Conservation (phyloP, 2,329 filamentous ascomycete genomes). For the Claviceps capensis region DNA sequence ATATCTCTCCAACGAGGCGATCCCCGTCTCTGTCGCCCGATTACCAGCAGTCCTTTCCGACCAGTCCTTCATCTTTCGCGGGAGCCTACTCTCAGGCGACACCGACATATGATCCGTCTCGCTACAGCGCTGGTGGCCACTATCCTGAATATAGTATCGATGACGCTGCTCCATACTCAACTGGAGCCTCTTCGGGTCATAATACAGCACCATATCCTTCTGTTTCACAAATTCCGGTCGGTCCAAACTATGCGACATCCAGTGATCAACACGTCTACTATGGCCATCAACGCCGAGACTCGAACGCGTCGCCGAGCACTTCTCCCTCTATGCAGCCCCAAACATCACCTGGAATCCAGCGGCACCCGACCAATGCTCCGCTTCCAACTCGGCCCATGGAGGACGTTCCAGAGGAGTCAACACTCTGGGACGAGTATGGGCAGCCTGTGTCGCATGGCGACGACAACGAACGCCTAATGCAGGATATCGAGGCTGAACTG, state of each 20-base stretch:
- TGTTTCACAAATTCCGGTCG: slow-evolving; percentile 38
- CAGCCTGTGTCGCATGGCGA: slow-evolving; percentile 16
- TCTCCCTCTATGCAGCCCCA: slow-evolving; percentile 30
- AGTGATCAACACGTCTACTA: slow-evolving; percentile 33
- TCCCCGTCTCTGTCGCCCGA: slow-evolving; percentile 19
- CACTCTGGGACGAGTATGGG: slow-evolving; percentile 27
- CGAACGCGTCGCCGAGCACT: slow-evolving; percentile 32
- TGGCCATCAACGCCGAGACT: slow-evolving; percentile 33
- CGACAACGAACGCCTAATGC: slow-evolving; percentile 31
- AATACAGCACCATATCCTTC: slow-evolving; percentile 36
- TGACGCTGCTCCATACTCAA: slow-evolving; percentile 21
- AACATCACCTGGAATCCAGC: slow-evolving; percentile 32
- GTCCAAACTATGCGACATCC: slow-evolving; percentile 33
- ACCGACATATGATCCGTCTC: slow-evolving; percentile 24
- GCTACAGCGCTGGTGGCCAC: slow-evolving; percentile 12
- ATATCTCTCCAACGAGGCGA: slow-evolving; percentile 8
- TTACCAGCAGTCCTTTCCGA: slow-evolving; percentile 27
- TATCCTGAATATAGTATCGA: slow-evolving; percentile 17
- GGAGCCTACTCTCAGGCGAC: slow-evolving; percentile 14
- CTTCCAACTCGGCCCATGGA: slow-evolving; percentile 40
- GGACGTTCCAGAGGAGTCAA: slow-evolving; percentile 28
- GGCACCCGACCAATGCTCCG: slow-evolving; percentile 47
- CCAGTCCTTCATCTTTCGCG: slow-evolving; percentile 19
- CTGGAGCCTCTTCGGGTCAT: slow-evolving; percentile 4
- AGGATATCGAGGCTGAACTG: slow-evolving; percentile 44